Evolutionary conservation across 768 basidiomycete genomes (phyloP), one percentile per base, ranked within the genome.

Genomic region (Suillus subalutaceus): DNA sequence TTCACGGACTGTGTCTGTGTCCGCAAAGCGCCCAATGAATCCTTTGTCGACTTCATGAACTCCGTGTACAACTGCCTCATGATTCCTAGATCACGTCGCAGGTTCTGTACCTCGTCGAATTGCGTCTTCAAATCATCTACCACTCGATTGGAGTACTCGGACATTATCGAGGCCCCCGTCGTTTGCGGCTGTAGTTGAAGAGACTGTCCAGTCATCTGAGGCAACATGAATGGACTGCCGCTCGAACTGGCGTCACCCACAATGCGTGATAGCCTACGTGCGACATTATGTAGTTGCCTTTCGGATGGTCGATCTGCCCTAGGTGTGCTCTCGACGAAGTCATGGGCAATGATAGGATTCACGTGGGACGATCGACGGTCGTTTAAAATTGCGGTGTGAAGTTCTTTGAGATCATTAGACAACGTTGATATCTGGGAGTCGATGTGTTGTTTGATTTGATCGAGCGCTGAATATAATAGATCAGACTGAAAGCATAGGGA

Each of bases 371-470:
- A 86, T 8, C 85, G 79, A 63, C 90, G 85, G 35, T 85, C 82
- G 67, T 80, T 84, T 32, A 82, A 75, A 44, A 99, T 88, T 3
- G 84, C 82, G 3, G 83, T 81, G 72, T 88, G 90, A 70, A 99
- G 85, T 50, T 99, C 96, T 70, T 95, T 94, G 78, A 98, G 86
- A 66, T 99, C 96, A 69, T 91, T 90, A 38, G 93, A 88, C 20
- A 99, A 81, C 0, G 81, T 81, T 0, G 92, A 89, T 67, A 99
- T 96, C 72, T 97, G 96, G 2, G 88, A 72, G 73, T 99, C 97
- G 70, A 99, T 96, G 75, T 99, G 97, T 73, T 98, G 95, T 75
- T 97, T 98, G 77, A 99, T 97, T 76, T 99, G 97, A 78, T 99
- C 96, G 63, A 99, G 89, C 30, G 95, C 97, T 99, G 23, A 66